Percentiles rank a stretch among this genome's conserved stretches.
These are phyloP conservation scores for Arthrocladium fulminans DNA, from an alignment of 2,329 filamentous ascomycete genomes.

Conservation along the genomic window DNA sequence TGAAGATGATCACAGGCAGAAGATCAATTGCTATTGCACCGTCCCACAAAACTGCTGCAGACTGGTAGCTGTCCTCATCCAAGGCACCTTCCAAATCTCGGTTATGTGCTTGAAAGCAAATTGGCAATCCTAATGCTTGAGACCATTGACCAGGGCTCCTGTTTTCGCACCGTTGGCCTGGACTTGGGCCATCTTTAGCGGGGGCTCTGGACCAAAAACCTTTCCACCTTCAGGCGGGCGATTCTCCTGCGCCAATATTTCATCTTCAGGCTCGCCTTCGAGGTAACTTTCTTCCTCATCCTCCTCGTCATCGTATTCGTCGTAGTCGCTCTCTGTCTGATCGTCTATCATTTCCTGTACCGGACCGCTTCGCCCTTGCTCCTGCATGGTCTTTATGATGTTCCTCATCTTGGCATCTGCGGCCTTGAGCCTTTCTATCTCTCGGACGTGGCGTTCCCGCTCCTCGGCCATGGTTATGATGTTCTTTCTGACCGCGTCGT, in stretches of 20 bases:
- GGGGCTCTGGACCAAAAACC: slow-evolving; percentile 42
- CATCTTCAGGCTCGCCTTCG: slow-evolving; percentile 44
- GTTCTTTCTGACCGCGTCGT: slow-evolving; percentile 86
- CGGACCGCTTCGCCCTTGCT: slow-evolving; percentile 73
- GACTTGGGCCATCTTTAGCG: slow-evolving; percentile 41
- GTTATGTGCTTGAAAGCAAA: background rate
- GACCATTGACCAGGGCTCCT: slow-evolving; percentile 32
- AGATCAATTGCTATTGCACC: background rate
- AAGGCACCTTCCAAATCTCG: background rate
- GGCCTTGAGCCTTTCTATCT: slow-evolving; percentile 69
- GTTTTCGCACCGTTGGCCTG: slow-evolving; percentile 37
- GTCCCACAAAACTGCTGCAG: background rate
- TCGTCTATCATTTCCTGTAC: slow-evolving; percentile 43
- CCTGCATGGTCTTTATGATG: slow-evolving; percentile 93
- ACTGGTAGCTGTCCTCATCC: background rate
- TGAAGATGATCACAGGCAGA: background rate
- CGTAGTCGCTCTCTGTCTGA: slow-evolving; percentile 43
- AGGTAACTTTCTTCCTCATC: slow-evolving; percentile 52
- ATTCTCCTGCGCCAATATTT: slow-evolving; percentile 30
- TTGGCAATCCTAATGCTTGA: slow-evolving; percentile 24
- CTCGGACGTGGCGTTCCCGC: slow-evolving; percentile 64
- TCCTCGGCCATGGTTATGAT: slow-evolving; percentile 97
- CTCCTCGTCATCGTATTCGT: slow-evolving; percentile 51
- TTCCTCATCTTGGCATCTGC: slow-evolving; percentile 87
- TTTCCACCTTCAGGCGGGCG: slow-evolving; percentile 29